These are phyloP conservation scores for Heterobasidion irregulare DNA, from an alignment of 1,284 basidiomycete species.

Conservation along the genomic window DNA sequence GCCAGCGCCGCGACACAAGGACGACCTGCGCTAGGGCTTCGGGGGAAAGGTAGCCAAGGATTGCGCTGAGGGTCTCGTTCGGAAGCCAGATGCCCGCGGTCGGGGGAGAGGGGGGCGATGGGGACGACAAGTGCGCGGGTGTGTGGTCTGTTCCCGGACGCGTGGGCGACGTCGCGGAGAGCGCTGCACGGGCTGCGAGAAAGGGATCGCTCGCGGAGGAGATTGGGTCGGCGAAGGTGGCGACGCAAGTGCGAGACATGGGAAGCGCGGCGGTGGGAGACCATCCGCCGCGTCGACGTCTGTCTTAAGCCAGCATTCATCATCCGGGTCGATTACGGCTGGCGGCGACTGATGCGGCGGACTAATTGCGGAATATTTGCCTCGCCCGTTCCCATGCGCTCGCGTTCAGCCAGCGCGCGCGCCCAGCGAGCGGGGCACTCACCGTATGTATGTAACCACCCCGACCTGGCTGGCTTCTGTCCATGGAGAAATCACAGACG, in stretches of 20 bases:
- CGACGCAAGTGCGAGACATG: not conserved
- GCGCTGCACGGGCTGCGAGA: not conserved
- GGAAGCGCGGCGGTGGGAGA: too few species aligned
- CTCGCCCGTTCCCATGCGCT: too few species aligned
- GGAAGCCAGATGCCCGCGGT: conserved; percentile 26
- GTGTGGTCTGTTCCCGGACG: not conserved
- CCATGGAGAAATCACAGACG: too few species aligned
- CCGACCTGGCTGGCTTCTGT: too few species aligned
- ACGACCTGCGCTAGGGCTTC: conserved; percentile 30
- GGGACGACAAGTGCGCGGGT: not conserved
- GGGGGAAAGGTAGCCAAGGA: conserved; percentile 38
- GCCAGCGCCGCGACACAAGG: conserved; percentile 41
- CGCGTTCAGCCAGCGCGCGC: too few species aligned
- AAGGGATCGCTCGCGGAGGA: not conserved
- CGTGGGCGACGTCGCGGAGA: not conserved
- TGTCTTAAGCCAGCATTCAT: too few species aligned
- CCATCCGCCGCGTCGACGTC: too few species aligned
- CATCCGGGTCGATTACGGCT: too few species aligned
- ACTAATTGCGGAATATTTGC: too few species aligned
- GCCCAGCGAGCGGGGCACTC: too few species aligned
- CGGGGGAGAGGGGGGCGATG: not conserved
- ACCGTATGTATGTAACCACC: too few species aligned
- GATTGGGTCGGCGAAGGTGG: not conserved
- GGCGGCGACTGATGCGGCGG: too few species aligned
- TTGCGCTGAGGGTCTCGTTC: conserved; percentile 47